A percentile compares a stretch with the other conserved stretches of the same genome.
These are phyloP conservation scores for Sutorius australiensis DNA, from an alignment of 768 basidiomycete genomes.

Conservation along the genomic window DNA sequence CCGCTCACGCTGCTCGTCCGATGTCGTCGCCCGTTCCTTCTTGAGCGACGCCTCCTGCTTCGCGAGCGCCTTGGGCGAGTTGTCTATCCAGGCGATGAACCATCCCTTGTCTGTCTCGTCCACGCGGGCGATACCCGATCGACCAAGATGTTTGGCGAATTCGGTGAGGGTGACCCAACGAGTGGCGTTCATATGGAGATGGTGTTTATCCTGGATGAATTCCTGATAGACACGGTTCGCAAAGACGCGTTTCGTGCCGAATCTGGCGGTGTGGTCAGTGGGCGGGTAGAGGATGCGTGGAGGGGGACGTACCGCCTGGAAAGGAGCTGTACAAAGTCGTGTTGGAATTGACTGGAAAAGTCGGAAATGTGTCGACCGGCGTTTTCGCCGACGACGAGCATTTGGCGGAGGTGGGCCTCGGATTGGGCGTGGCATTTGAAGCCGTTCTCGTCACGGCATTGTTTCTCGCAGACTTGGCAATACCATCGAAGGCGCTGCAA, in stretches of 20 bases:
- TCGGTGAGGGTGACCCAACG: constrained; percentile 98
- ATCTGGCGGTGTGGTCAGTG: constrained; percentile 40
- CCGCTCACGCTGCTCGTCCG: constrained; percentile 94
- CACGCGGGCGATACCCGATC: constrained; percentile 81
- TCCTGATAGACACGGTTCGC: constrained; percentile 98
- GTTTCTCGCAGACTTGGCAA: constrained; percentile 99
- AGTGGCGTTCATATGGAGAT: constrained; percentile 98
- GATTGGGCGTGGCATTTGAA: constrained; percentile 94
- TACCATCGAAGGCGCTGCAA: constrained; percentile 96
- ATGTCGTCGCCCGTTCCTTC: constrained; percentile 86
- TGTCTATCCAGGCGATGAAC: constrained; percentile 98
- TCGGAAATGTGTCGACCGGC: constrained; percentile 89
- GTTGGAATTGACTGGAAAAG: constrained; percentile 85
- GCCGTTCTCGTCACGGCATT: constrained; percentile 97
- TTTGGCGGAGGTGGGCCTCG: constrained; percentile 90
- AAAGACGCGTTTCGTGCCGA: constrained; percentile 91
- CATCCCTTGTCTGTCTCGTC: constrained; percentile 99
- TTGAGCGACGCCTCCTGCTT: constrained; percentile 85
- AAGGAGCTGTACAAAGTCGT: constrained; percentile 86
- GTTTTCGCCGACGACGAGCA: constrained; percentile 94
- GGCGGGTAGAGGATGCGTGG: neutral
- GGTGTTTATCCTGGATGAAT: constrained; percentile 89
- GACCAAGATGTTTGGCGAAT: constrained; percentile 86
- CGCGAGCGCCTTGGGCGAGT: constrained; percentile 87
- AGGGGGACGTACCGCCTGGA: constrained; percentile 64